Percentiles rank a stretch among this genome's conserved stretches.
Conservation (phyloP, 2,329 filamentous ascomycete genomes). For the Sporothrix brasiliensis region DNA sequence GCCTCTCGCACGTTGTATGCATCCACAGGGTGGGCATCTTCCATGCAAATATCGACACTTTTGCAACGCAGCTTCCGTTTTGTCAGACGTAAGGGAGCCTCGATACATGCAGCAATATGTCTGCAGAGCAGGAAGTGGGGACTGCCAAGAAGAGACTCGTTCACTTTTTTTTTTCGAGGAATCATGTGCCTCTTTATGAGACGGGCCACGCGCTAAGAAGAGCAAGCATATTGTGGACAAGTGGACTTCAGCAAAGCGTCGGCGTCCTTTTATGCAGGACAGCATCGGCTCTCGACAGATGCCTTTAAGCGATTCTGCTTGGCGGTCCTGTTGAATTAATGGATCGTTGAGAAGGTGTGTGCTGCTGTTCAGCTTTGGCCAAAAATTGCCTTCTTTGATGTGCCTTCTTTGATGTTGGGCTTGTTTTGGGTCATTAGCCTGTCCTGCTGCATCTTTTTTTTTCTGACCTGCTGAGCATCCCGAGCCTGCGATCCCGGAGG, state of each 20-base stretch:
- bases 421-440: not conserved
- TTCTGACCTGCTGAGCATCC: slow-evolving; percentile 35
- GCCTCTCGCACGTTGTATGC: not conserved
- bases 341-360: not conserved
- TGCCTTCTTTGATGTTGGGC: not conserved
- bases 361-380: not conserved
- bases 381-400: not conserved
- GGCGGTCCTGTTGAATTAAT: not conserved
- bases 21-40: not conserved
- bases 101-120: not conserved
- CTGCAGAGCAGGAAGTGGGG: not conserved
- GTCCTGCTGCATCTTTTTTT: slow-evolving; percentile 3
- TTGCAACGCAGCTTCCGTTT: not conserved
- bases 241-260: not conserved
- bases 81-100: not conserved
- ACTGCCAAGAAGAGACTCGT: slow-evolving; percentile 37
- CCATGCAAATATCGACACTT: not conserved
- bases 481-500: slow-evolving; percentile 21
- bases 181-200: slow-evolving; percentile 53
- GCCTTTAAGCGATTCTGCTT: not conserved
- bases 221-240: slow-evolving; percentile 32
- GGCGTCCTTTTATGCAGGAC: not conserved
- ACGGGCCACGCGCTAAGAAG: slow-evolving; percentile 47
- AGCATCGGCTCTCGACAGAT: not conserved
- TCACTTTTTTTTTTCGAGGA: slow-evolving; percentile 40